These are phyloP conservation scores for Colletotrichum endophyticum DNA, from an alignment of 2,329 filamentous ascomycete species.

Conservation along the genomic window DNA sequence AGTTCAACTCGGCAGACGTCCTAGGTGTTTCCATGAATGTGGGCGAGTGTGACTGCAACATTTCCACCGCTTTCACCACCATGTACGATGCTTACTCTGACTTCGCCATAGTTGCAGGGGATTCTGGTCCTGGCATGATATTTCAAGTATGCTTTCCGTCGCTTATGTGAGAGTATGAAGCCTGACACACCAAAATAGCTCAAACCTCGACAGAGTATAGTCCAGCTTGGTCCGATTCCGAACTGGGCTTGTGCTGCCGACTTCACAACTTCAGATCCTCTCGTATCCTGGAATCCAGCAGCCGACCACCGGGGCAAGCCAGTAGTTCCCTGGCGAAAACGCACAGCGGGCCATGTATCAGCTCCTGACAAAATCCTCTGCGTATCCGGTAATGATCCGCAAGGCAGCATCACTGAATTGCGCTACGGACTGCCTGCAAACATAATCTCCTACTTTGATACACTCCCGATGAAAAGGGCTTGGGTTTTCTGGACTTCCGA, in stretches of 20 bases:
- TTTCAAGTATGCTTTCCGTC: slow-evolving; percentile 63
- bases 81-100: slow-evolving; percentile 73
- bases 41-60: slow-evolving; percentile 73
- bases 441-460: slow-evolving; percentile 63
- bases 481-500: slow-evolving; percentile 52
- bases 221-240: slow-evolving; percentile 54
- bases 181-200: not conserved
- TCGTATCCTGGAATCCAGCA: slow-evolving; percentile 32
- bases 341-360: not conserved
- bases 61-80: slow-evolving; percentile 82
- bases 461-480: slow-evolving; percentile 52
- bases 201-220: slow-evolving; percentile 24
- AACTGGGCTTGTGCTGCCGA: slow-evolving; percentile 69
- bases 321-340: slow-evolving; percentile 7
- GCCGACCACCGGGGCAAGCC: slow-evolving; percentile 28
- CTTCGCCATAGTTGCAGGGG: slow-evolving; percentile 80
- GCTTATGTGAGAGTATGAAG: not conserved
- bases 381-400: slow-evolving; percentile 66
- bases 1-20: slow-evolving; percentile 65
- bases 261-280: slow-evolving; percentile 50
- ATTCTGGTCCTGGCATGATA: slow-evolving; percentile 77
- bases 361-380: slow-evolving; percentile 64
- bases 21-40: slow-evolving; percentile 62
- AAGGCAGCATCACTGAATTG: slow-evolving; percentile 71
- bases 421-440: slow-evolving; percentile 73